These are phyloP conservation scores for Salvia splendens DNA, from an alignment of 257 asterid species.

Conservation along the genomic window DNA sequence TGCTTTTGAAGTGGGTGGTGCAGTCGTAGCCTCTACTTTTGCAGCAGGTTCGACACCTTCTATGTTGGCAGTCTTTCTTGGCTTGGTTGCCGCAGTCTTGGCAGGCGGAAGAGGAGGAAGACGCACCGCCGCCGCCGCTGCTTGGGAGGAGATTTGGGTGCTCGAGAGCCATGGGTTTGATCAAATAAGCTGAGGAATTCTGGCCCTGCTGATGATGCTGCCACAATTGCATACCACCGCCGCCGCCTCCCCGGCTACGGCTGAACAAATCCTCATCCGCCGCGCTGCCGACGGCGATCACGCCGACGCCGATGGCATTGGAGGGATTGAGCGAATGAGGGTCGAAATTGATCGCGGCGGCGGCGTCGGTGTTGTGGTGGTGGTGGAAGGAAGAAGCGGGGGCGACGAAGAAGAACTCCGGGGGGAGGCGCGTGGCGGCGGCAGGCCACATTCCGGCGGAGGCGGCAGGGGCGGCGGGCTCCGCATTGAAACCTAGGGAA, in stretches of 20 bases:
- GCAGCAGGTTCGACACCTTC: constrained; percentile 66
- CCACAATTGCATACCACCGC: constrained; percentile 52
- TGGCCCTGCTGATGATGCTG: constrained; percentile 41
- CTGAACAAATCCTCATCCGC: constrained; percentile 30
- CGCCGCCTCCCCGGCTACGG: constrained; percentile 27
- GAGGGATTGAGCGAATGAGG: constrained; percentile 38
- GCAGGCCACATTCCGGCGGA: constrained; percentile 57
- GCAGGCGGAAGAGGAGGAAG: constrained; percentile 37
- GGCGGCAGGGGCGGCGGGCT: constrained; percentile 39
- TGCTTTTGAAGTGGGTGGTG: constrained; percentile 62
- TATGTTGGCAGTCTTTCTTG: constrained; percentile 60
- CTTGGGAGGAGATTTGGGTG: constrained; percentile 29
- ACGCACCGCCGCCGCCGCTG: neutral
- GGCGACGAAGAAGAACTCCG: constrained; percentile 69
- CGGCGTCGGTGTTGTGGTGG: constrained; percentile 21
- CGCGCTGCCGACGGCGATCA: constrained; percentile 33
- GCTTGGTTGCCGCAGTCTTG: constrained; percentile 77
- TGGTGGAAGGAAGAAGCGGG: constrained; percentile 61
- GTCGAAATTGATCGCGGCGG: constrained; percentile 54
- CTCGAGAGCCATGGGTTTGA: constrained; percentile 36
- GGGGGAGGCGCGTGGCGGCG: constrained; percentile 48
- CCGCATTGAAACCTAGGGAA: constrained; percentile 73
- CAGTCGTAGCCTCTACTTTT: constrained; percentile 62
- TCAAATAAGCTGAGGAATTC: constrained; percentile 30
- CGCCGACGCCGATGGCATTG: constrained; percentile 44